Percentiles rank a stretch among this genome's conserved stretches.
Conservation (phyloP, 768 basidiomycete genomes). For the Jaapia argillacea region DNA sequence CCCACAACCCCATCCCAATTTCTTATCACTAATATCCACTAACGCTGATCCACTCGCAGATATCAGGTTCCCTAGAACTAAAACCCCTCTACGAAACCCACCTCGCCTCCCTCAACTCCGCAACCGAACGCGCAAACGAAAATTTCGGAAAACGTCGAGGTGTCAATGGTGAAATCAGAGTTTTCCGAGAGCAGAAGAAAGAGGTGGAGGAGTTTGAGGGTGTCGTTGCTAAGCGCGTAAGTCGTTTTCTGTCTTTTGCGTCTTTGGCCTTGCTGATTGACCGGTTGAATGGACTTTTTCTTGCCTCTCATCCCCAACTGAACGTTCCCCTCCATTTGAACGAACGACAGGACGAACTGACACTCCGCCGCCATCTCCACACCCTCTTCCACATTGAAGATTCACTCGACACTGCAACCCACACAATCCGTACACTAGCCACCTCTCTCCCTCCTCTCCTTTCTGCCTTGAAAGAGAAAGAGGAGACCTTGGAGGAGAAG, state of each 20-base stretch:
- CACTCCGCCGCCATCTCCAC: slow-evolving; percentile 76
- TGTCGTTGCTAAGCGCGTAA: slow-evolving; percentile 62
- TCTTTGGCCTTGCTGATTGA: slow-evolving; percentile 1
- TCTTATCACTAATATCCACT: no score
- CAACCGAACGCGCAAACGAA: slow-evolving; percentile 89
- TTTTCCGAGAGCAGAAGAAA: slow-evolving; percentile 93
- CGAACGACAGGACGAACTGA: slow-evolving; percentile 60
- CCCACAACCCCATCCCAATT: no score
- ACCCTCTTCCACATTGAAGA: slow-evolving; percentile 86
- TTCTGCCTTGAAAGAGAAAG: slow-evolving; percentile 58
- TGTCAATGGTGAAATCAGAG: slow-evolving; percentile 90
- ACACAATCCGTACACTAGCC: slow-evolving; percentile 64
- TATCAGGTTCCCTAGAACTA: slow-evolving; percentile 88
- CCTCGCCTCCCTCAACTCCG: slow-evolving; percentile 77
- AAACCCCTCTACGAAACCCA: slow-evolving; percentile 83
- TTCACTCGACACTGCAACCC: slow-evolving; percentile 63
- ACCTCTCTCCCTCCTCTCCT: slow-evolving; percentile 59
- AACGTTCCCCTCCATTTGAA: neutral
- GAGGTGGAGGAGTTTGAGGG: slow-evolving; percentile 86
- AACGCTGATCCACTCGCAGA: no score
- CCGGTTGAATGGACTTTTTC: no score
- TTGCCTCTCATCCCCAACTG: no score
- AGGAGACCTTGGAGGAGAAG: slow-evolving; percentile 62
- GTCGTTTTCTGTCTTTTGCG: slow-evolving; percentile 15
- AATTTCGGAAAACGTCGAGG: slow-evolving; percentile 93